These are phyloP conservation scores for Neoboletus brunneissimus DNA, from an alignment of 768 basidiomycete species.

Conservation along the genomic window DNA sequence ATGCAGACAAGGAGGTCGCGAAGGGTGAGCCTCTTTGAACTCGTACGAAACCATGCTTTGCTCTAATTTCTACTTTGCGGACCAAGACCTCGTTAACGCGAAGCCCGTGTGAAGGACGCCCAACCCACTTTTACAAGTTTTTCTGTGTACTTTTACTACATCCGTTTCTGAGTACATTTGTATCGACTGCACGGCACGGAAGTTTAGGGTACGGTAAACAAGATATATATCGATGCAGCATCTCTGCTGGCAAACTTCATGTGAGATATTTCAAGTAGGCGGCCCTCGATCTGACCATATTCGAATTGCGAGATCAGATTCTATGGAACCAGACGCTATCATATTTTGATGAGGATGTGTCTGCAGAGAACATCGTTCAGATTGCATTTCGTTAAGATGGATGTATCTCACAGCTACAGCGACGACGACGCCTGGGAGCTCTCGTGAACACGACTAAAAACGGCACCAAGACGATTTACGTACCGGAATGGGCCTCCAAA, in stretches of 20 bases:
- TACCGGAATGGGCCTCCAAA: conserved; percentile 72
- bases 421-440: conserved; percentile 54
- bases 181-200: conserved; percentile 4
- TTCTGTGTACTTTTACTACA: conserved; percentile 15
- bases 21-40: conserved; percentile 52
- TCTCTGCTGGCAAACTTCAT: neutral
- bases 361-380: conserved; percentile 35
- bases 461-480: conserved; percentile 4
- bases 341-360: conserved; percentile 84
- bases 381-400: neutral
- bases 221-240: conserved; percentile 6
- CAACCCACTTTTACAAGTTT: neutral
- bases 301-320: conserved; percentile 76
- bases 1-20: conserved; percentile 74
- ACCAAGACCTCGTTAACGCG: conserved; percentile 56
- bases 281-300: conserved; percentile 68
- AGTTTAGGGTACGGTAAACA: conserved; percentile 3
- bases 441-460: neutral
- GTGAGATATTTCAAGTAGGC: conserved; percentile 7
- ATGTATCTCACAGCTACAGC: conserved; percentile 71
- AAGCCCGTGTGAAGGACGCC: conserved; percentile 42
- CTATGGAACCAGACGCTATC: conserved; percentile 86
- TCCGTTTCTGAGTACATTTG: conserved; percentile 5
- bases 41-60: neutral
- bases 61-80: neutral